Conservation (phyloP, 169 alveolate genomes). For the Theileria sp. region DNA sequence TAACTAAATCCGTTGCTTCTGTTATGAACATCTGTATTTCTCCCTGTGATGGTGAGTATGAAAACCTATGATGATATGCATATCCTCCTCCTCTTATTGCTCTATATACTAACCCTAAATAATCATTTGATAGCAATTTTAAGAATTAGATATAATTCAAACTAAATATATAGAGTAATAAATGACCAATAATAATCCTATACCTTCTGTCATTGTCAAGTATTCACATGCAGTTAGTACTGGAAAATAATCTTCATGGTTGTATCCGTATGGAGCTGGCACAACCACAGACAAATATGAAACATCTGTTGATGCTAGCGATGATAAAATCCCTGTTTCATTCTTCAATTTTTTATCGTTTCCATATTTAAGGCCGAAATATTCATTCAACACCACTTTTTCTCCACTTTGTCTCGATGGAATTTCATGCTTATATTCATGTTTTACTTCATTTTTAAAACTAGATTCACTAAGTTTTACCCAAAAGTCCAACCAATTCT, state of each 20-base stretch:
- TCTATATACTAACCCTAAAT: conserved; percentile 67
- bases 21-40: conserved; percentile 63
- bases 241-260: conserved; percentile 52
- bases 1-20: conserved; percentile 50
- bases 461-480: conserved; percentile 34
- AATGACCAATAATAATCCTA: neutral
- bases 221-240: conserved; percentile 61
- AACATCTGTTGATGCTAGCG: conserved; percentile 70
- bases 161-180: neutral
- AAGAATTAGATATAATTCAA: neutral
- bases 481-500: conserved; percentile 37
- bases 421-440: neutral
- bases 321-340: conserved; percentile 46
- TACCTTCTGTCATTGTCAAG: conserved; percentile 71
- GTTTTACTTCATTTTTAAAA: no score
- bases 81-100: conserved; percentile 79
- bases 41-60: conserved; percentile 62
- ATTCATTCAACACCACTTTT: neutral
- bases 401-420: neutral
- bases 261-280: conserved; percentile 68
- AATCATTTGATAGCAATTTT: neutral
- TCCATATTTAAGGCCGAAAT: conserved; percentile 47
- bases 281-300: conserved; percentile 59
- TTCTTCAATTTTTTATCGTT: conserved; percentile 26
- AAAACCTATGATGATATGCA: conserved; percentile 69